Evolutionary conservation across 2,329 filamentous ascomycete genomes (phyloP), one percentile per base, ranked within the genome.

Genomic region (Leptographium radiaticola): DNA sequence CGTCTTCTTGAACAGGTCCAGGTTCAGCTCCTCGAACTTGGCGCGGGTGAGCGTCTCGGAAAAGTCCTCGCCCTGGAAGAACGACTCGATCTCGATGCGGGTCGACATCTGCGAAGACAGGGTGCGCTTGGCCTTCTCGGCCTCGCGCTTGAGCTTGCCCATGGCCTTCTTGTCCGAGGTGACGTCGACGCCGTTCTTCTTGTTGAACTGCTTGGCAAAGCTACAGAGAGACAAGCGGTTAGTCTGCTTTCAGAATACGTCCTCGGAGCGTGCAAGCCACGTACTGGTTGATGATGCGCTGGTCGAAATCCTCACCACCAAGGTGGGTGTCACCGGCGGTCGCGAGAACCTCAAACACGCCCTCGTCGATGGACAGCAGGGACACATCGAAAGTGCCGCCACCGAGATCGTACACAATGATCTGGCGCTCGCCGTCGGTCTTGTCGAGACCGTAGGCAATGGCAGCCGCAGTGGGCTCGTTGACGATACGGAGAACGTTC

Each of bases 1-100:
- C 56, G 93, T 97, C 82, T 93, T 95, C 85, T 95, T 95, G 86
- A 97, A 97, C 58, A 97, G 84, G 66, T 97, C 91, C 64, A 90
- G 90, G 86, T 97, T 97, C 65, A 97, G 82, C 75, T 97, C 91
- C 76, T 98, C 93, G 66, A 98, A 97, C 81, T 97, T 97, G 79
- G 93, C 93, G 64, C 91, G 88, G 70, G 91, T 96, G 52, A 98
- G 82, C 59, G 89, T 96, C 83, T 97, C 91, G 49, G 90, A 96
- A 80, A 97, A 95, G 72, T 97, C 93, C 62, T 95, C 85, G 76
- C 93, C 93, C 64, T 95, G 83, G 75, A 88, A 86, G 86, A 98
- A 95, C 62, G 88, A 85, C 73, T 98, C 93, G 61, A 98, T 96
- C 76, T 97, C 93, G 63, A 95, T 89, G 63, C 88, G 87, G 62